phyloP scores from a whole-genome alignment of 371 early-diverging fungal genomes.

The Mucor lusitanicus region DNA sequence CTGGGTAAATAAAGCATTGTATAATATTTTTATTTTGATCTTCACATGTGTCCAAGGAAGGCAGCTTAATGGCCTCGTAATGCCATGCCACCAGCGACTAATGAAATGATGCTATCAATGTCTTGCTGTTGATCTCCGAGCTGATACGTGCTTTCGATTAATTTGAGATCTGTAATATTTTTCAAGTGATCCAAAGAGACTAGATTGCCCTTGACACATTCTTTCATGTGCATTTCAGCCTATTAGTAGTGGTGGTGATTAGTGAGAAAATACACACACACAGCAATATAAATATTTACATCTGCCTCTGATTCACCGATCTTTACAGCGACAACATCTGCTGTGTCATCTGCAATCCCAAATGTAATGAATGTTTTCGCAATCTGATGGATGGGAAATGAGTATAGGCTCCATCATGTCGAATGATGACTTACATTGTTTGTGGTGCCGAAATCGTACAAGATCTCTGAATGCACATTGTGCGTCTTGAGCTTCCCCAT shows the following conservation, averaged over 20 bases:
- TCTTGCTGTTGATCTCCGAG: slow-evolving; percentile 20
- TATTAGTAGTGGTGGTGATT: slow-evolving; percentile 1
- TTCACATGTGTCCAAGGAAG: neutral
- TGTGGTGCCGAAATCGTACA: slow-evolving; percentile 57
- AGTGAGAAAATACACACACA: neutral
- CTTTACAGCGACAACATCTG: slow-evolving; percentile 50
- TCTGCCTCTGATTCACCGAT: slow-evolving; percentile 47
- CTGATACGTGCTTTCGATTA: slow-evolving; percentile 47
- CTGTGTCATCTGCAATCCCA: slow-evolving; percentile 51
- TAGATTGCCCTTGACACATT: slow-evolving; percentile 42
- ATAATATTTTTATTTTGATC: neutral
- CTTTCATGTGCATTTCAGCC: slow-evolving; percentile 36
- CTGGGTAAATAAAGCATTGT: neutral
- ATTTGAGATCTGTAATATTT: slow-evolving; percentile 25
- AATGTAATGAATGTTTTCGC: slow-evolving; percentile 55
- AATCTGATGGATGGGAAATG: slow-evolving; percentile 35
- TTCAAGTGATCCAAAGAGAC: slow-evolving; percentile 32
- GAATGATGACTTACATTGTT: slow-evolving; percentile 26
- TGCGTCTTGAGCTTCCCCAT: slow-evolving; percentile 54
- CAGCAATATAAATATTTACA: slow-evolving; percentile 20
- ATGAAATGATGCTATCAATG: slow-evolving; percentile 17
- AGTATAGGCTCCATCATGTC: neutral
- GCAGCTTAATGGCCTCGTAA: slow-evolving; percentile 30
- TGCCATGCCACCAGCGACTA: slow-evolving; percentile 45
- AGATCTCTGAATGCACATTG: slow-evolving; percentile 58